These are phyloP conservation scores for sorghum (Sorghum bicolor) DNA, from an alignment of 176 grass and related monocot genomes.

Conservation along the genomic window Sorghum_bicolor_NCBIv3 NC_012871.2:70169501-70170000, in stretches of 20 bases:
- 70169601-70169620: conserved; percentile 58
- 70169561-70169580: conserved; percentile 31
- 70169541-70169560: conserved; percentile 61
- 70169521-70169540: conserved; percentile 82
- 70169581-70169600: conserved; percentile 30
- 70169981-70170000: conserved; percentile 49
- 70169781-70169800: conserved; percentile 74
- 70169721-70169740: conserved; percentile 69
- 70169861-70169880: conserved; percentile 75
- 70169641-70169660: conserved; percentile 73
- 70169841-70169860: conserved; percentile 66
- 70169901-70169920: conserved; percentile 77
- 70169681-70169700: conserved; percentile 58
- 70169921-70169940: conserved; percentile 59
- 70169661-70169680: conserved; percentile 39
- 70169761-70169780: conserved; percentile 72
- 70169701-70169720: conserved; percentile 53
- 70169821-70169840: conserved; percentile 64
- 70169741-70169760: conserved; percentile 65
- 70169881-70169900: conserved; percentile 61
- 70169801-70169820: conserved; percentile 61
- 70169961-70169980: conserved; percentile 59
- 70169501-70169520: conserved; percentile 65
- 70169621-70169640: conserved; percentile 55
- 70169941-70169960: conserved; percentile 64